Evolutionary conservation across 305 asterid species (phyloP).

Genomic region (Fraxinus albicans): DNA sequence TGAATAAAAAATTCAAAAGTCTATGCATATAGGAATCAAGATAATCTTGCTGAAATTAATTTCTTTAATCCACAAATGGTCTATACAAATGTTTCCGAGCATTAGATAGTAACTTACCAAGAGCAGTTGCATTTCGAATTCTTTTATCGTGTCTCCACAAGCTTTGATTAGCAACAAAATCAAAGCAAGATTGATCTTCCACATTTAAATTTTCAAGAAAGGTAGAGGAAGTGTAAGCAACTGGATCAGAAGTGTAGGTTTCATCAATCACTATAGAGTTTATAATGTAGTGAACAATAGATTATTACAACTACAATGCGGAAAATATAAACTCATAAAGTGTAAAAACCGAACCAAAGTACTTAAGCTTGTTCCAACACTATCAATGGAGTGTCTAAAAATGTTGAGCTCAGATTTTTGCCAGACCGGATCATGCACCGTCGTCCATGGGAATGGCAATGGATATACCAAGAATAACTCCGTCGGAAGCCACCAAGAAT

Average conservation of each 20-base stretch:
- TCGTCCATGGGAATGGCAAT: too few species aligned
- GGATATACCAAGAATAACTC: too few species aligned
- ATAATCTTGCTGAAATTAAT: neutral
- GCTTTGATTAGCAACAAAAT: conserved; percentile 72
- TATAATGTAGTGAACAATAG: too few species aligned
- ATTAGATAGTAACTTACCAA: conserved; percentile 46
- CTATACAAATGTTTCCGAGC: neutral
- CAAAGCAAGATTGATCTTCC: conserved; percentile 82
- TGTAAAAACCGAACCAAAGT: too few species aligned
- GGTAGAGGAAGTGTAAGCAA: conserved; percentile 51
- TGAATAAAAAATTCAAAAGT: neutral
- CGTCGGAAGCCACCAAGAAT: too few species aligned
- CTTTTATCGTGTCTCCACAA: conserved; percentile 91
- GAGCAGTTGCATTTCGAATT: conserved; percentile 44
- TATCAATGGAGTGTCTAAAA: too few species aligned
- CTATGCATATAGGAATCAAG: neutral
- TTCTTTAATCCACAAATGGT: neutral
- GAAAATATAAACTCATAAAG: too few species aligned
- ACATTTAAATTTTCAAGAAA: conserved; percentile 57
- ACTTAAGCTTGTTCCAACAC: too few species aligned
- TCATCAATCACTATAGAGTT: conserved; percentile 57
- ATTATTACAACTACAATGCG: too few species aligned
- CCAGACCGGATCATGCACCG: too few species aligned
- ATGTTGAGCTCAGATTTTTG: too few species aligned
- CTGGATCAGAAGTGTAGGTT: conserved; percentile 56